Evolutionary conservation across 371 early-diverging fungal species (phyloP), one percentile per base, ranked within the genome.

Genomic region (Rozella allomycis): DNA sequence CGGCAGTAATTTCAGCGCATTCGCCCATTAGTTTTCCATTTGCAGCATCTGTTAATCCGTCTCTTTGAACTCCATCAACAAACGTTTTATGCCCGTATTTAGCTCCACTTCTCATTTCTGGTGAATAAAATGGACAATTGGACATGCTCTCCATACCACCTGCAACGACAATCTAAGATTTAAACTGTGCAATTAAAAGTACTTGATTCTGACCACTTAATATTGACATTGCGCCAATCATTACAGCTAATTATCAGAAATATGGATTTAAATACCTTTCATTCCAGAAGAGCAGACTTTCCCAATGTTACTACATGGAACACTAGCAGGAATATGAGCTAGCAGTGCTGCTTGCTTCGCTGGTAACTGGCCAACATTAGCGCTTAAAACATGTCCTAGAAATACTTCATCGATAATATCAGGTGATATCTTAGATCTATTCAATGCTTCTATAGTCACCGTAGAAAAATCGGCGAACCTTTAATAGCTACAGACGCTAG

Each of bases 91-190:
- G 49, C 22, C 96, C 96, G 50, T 77, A 94, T 38, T 70, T 71
- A 38, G 72, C 61, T 34, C 74, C 81, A n/a, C 23, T 19, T 8
- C 45, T 49, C n/a, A n/a, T n/a, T n/a, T n/a, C n/a, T n/a, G n/a
- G n/a, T 20, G 78, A 50, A 49, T 82, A 88, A 64, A 78, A 87
- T 11, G 93, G 93, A 10, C 72, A 70, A 52, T 88, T 88, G 52
- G 74, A 70, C 97, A 97, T 97, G 34, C 83, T 82, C 56, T 97
- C 96, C 52, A 75, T 79, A 28, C 97, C 97, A 39, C 81, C 94
- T 25, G 85, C 88, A 41, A 90, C 75, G 14, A 79, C 60, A 26
- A 56, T 31, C 33, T 40, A 20, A 17, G 32, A 35, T 22, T 28
- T 30, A 20, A 19, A 9, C 16, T 22, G 6, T 6, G 7, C 9